These are phyloP conservation scores for Penicillium sp. DNA, from an alignment of 2,329 filamentous ascomycete genomes.

Conservation along the genomic window DNA sequence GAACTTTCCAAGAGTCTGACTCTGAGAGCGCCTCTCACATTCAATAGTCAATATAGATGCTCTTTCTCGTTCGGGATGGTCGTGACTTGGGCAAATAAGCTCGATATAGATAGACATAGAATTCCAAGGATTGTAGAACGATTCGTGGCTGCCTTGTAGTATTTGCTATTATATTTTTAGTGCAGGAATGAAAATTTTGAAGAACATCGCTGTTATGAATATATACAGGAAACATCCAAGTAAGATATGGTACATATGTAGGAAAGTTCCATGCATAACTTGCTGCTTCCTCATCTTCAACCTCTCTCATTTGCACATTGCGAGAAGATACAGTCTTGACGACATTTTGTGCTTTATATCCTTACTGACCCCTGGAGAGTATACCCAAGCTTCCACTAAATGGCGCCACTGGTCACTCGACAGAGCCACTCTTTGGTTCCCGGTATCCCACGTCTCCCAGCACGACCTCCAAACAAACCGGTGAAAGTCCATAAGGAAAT, in stretches of 20 bases:
- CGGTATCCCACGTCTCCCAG: constrained; percentile 24
- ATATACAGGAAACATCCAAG: not conserved
- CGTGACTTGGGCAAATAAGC: not conserved
- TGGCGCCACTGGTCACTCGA: constrained; percentile 31
- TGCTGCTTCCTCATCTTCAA: not conserved
- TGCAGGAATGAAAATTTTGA: not conserved
- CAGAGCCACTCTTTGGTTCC: constrained; percentile 25
- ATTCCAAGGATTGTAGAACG: not conserved
- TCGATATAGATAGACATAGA: not conserved
- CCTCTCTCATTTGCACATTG: too few species aligned
- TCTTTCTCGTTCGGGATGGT: not conserved
- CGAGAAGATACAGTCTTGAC: not conserved
- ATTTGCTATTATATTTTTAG: not conserved
- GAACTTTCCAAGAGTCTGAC: too few species aligned
- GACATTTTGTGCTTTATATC: not conserved
- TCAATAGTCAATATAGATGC: not conserved
- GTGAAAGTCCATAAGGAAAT: constrained; percentile 27
- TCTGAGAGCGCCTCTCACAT: not conserved
- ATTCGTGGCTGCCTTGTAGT: not conserved
- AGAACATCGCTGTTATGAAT: not conserved
- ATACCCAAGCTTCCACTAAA: constrained; percentile 11
- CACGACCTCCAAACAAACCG: constrained; percentile 23
- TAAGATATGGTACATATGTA: not conserved
- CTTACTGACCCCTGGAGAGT: constrained; percentile 3
- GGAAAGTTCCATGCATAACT: not conserved